Evolutionary conservation across 106 monocot genomes (phyloP), one percentile per base, ranked within the genome.

Genomic region (Apostasia ramifera): DNA sequence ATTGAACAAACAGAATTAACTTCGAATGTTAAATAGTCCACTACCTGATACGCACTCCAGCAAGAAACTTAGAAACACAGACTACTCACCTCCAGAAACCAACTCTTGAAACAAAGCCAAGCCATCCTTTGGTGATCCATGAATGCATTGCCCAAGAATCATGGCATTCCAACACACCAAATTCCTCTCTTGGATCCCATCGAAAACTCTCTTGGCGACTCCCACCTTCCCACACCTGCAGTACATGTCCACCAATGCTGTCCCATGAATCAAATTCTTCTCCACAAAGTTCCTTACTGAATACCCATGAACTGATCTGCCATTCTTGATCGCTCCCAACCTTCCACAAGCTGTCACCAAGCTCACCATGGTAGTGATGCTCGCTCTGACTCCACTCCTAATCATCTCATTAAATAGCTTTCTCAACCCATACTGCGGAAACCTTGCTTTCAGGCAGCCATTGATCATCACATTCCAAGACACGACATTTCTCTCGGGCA

Each of bases 141-240:
- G 75, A 43, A 85, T 50, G 12, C 78, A 74, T 49, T 78, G 78
- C 9, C 81, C 78, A 12, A 59, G 8, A 10, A 85, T 68, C 81
- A 85, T 81, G 1, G 78, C 81, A 50, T 85, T 85, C 86, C 86
- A 86, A 66, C 70, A 79, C 9, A 86, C 69, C 55, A 86, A 49
- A 61, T 86, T 86, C 79, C 64, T 71, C 45, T 66, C 47, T 3
- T 26, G 4, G 38, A 86, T 75, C 55, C 47, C 42, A 56, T 79
- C 73, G 61, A 86, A 86, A 40, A 86, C 64, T 41, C 52, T 76
- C 69, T 59, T 59, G 11, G 86, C 82, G 13, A 60, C 15, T 40
- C 54, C 82, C 38, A 70, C 65, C 67, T 61, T 74, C 49, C 76
- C 54, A 51, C 86, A 82, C 58, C 76, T 86, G 6, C 79, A 47